Conservation (phyloP, 2,329 filamentous ascomycete genomes). For the Exophiala bonariae region DNA sequence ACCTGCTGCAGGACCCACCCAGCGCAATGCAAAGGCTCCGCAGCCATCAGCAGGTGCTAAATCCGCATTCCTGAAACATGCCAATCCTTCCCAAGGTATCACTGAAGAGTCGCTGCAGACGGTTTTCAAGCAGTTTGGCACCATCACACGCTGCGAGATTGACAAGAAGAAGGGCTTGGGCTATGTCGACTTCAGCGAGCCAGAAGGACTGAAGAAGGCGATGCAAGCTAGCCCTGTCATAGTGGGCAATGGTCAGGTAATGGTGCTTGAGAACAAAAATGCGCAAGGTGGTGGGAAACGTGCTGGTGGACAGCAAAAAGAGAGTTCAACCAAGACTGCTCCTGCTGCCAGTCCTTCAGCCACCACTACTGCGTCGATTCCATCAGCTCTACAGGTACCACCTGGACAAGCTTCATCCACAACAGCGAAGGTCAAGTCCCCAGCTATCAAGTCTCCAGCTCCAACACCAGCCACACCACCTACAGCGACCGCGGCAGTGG, state of each 20-base stretch:
- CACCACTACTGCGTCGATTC: constrained; percentile 5
- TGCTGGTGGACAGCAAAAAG: constrained; percentile 7
- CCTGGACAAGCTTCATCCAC: not conserved
- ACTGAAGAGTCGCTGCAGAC: constrained; percentile 77
- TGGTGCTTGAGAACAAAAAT: constrained; percentile 75
- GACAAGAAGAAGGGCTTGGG: constrained; percentile 94
- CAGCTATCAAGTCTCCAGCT: not conserved
- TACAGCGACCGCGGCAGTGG: constrained; percentile 1
- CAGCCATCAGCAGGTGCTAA: constrained; percentile 51
- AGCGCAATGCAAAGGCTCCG: constrained; percentile 30
- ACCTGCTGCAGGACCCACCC: constrained; percentile 10
- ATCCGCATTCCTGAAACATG: constrained; percentile 77
- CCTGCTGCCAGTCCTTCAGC: too few species aligned
- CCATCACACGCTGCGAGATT: constrained; percentile 79
- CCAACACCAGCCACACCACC: not conserved
- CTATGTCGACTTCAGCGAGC: constrained; percentile 82
- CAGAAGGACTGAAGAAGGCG: constrained; percentile 72
- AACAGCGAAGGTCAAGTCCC: constrained; percentile 14
- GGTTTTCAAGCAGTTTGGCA: constrained; percentile 72
- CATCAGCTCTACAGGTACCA: constrained; percentile 1
- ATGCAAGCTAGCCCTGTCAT: constrained; percentile 77
- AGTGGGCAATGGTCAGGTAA: constrained; percentile 81
- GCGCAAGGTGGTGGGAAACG: constrained; percentile 17
- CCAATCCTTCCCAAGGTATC: constrained; percentile 86
- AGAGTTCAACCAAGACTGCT: constrained; percentile 2